Conservation (phyloP, 768 basidiomycete genomes). For the Naganishia kalamii region DNA sequence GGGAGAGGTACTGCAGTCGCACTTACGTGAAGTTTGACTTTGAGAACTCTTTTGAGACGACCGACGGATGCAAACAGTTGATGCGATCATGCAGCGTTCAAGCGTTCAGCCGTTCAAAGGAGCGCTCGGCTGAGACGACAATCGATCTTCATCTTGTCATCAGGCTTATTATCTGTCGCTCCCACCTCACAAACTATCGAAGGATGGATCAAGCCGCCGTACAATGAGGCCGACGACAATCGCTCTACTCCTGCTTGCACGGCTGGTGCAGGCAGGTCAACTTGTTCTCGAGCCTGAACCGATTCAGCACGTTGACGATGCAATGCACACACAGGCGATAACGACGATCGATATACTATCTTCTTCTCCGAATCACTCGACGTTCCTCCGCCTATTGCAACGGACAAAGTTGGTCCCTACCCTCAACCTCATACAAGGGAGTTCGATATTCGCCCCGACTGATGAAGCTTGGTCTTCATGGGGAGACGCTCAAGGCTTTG, state of each 20-base stretch:
- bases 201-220: neutral
- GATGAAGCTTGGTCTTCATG: constrained; percentile 63
- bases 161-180: too few relatives aligned
- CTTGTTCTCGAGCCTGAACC: neutral
- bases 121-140: too few relatives aligned
- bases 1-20: too few relatives aligned
- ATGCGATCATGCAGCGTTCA: too few relatives aligned
- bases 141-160: too few relatives aligned
- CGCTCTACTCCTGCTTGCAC: neutral
- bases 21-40: too few relatives aligned
- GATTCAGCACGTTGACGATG: neutral
- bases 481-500: constrained; percentile 24
- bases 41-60: too few relatives aligned
- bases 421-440: constrained; percentile 72
- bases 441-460: constrained; percentile 89
- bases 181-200: neutral
- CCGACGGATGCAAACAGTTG: too few relatives aligned
- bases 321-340: constrained; percentile 35
- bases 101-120: too few relatives aligned
- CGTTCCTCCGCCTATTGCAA: constrained; percentile 70
- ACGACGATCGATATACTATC: constrained; percentile 76
- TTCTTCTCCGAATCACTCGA: constrained; percentile 67
- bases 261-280: neutral
- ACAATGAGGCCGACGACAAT: neutral
- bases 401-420: constrained; percentile 82